These are phyloP conservation scores for Sicyos baderoa DNA, from an alignment of 306 rosid species.

Conservation along the genomic window DNA sequence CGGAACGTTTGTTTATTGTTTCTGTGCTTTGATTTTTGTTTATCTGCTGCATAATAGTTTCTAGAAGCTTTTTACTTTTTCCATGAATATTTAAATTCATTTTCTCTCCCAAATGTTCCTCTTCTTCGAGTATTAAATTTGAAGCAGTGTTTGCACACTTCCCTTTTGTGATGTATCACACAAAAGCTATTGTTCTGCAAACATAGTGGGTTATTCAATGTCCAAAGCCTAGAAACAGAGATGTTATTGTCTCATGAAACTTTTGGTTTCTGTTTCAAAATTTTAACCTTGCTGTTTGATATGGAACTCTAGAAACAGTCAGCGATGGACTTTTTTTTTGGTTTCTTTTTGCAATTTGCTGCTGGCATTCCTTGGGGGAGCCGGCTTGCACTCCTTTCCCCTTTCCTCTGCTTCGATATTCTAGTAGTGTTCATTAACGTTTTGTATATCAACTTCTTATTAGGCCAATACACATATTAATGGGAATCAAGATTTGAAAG, in stretches of 20 bases:
- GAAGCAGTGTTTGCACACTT: background rate
- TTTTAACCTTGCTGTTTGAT: constrained; percentile 8
- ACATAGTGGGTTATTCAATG: background rate
- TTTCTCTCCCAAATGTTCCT: background rate
- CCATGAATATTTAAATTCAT: background rate
- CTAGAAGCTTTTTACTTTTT: background rate
- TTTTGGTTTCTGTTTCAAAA: constrained; percentile 10
- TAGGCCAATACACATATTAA: constrained; percentile 93
- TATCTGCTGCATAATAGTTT: background rate
- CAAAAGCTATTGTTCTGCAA: background rate
- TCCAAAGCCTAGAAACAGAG: background rate
- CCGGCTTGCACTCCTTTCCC: background rate
- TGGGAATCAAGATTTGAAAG: constrained; percentile 71
- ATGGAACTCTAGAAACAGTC: background rate
- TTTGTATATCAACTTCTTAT: constrained; percentile 14
- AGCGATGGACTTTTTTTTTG: background rate
- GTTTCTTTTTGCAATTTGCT: background rate
- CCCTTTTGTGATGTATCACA: background rate
- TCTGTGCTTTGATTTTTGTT: background rate
- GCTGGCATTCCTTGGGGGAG: background rate
- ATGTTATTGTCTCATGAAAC: background rate
- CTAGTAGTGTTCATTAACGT: background rate
- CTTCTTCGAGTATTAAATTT: background rate
- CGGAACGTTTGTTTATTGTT: background rate
- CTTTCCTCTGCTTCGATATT: background rate